These are phyloP conservation scores for Melanomma pulvis-pyrius DNA, from an alignment of 495 filamentous ascomycete genomes.

Conservation along the genomic window DNA sequence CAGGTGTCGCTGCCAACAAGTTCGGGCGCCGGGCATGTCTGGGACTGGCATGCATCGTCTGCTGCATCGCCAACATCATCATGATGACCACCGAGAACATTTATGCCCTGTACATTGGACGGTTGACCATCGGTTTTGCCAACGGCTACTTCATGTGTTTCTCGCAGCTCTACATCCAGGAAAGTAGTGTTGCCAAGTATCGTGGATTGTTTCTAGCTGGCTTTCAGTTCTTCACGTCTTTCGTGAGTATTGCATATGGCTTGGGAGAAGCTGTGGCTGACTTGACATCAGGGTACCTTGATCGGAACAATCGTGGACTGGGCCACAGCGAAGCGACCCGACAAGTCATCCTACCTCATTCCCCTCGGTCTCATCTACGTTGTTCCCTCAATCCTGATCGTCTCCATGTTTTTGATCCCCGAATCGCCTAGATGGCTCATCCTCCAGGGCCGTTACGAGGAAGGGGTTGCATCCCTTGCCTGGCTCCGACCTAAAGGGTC, in stretches of 20 bases:
- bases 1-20: slow-evolving; percentile 44
- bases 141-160: slow-evolving; percentile 37
- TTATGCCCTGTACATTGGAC: slow-evolving; percentile 29
- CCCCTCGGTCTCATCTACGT: slow-evolving; percentile 63
- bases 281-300: slow-evolving; percentile 46
- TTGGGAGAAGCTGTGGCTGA: not conserved
- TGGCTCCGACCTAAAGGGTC: slow-evolving; percentile 54
- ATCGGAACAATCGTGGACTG: slow-evolving; percentile 68
- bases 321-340: slow-evolving; percentile 55
- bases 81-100: slow-evolving; percentile 36
- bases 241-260: slow-evolving; percentile 15
- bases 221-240: slow-evolving; percentile 36
- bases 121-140: slow-evolving; percentile 31
- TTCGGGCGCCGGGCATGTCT: slow-evolving; percentile 46
- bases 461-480: slow-evolving; percentile 54
- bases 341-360: slow-evolving; percentile 58
- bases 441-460: slow-evolving; percentile 52
- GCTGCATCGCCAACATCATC: slow-evolving; percentile 35
- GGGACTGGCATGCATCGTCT: slow-evolving; percentile 22
- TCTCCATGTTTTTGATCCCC: slow-evolving; percentile 62
- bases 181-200: slow-evolving; percentile 28
- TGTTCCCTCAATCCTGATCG: slow-evolving; percentile 55
- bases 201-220: slow-evolving; percentile 30
- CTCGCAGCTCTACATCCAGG: slow-evolving; percentile 36
- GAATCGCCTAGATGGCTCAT: slow-evolving; percentile 69